Conservation (phyloP, 2,329 filamentous ascomycete species). For the Aspergillus neotritici region DNA sequence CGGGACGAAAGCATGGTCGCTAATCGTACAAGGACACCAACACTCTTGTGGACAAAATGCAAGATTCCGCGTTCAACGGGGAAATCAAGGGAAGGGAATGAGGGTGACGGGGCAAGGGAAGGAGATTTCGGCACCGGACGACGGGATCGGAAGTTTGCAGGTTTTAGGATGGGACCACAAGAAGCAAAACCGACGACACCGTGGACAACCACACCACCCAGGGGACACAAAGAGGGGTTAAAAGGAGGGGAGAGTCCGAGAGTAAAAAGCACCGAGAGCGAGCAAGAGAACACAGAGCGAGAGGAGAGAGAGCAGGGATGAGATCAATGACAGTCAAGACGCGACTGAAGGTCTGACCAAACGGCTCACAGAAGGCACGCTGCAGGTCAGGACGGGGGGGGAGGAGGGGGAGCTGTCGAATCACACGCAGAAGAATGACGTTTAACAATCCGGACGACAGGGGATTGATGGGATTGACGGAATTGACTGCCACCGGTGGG, state of each 20-base stretch:
- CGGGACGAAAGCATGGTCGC: slow-evolving; percentile 42
- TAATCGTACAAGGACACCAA: slow-evolving; percentile 4
- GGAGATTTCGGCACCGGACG: too few relatives aligned
- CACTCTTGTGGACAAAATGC: background rate
- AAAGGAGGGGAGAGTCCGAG: background rate
- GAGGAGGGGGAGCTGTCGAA: too few relatives aligned
- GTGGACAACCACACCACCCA: too few relatives aligned
- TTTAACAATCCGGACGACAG: too few relatives aligned
- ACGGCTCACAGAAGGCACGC: slow-evolving; percentile 13
- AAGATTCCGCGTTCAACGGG: background rate
- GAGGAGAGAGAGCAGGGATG: slow-evolving; percentile 10
- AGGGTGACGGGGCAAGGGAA: too few relatives aligned
- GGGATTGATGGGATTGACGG: too few relatives aligned
- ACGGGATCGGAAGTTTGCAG: too few relatives aligned
- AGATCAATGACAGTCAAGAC: slow-evolving; percentile 7
- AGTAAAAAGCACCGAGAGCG: slow-evolving; percentile 2
- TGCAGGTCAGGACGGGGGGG: slow-evolving; percentile 6
- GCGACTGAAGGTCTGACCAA: slow-evolving; percentile 12
- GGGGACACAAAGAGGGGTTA: too few relatives aligned
- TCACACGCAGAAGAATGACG: too few relatives aligned
- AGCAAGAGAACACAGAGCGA: slow-evolving; percentile 6
- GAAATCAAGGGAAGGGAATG: slow-evolving; percentile 1
- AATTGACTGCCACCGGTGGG: too few relatives aligned
- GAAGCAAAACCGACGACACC: too few relatives aligned
- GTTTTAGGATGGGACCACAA: too few relatives aligned